Base-by-base conservation (phyloP, 805 yeast genomes). In the Monosporozyma yasuniensis region DNA sequence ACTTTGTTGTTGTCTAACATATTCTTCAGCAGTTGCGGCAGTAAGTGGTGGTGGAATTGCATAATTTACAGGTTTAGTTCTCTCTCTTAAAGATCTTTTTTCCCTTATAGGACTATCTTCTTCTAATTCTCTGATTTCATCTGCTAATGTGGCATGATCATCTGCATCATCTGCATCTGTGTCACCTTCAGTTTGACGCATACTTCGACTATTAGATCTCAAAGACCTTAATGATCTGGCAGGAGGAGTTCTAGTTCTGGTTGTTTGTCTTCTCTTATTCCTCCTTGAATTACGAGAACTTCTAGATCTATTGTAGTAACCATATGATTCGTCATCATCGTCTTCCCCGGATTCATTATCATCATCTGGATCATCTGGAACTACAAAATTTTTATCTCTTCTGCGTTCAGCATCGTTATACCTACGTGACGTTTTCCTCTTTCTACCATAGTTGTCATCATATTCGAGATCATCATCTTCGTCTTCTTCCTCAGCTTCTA, bases 21-120 rank as follows among this genome's bases (percentile, higher is more conserved):
- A 67, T 46, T 55, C 73, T 58, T 54, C 73, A 39, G 58, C 63
- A 35, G 56, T 65, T 4, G 68, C 68, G 4, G 71, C 67, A 47
- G 69, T 52, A 50, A 87, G 71, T 3, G 96, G 96, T 1, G 96
- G 96, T 0, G 96, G 91, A 9, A 89, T 72, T 12, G 83, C 77
- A 63, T 89, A 89, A 61, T 89, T 84, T 10, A 90, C 81, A 25
- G 81, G 81, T 55, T 87, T 80, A 50, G 89, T 80, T 54, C 89
- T 66, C 53, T 81, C 83, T 48, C 90, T 74, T 21, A 83, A 65
- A 5, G 73, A 67, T 56, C 81, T 72, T 48, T 79, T 72, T 21
- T 46, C 48, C 19, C 45, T 47, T 25, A 75, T 69, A 3, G 78
- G 75, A 2, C 87, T 81, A 12, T 82, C 80, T 3, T 80, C 82